phyloP scores from a whole-genome alignment of 805 yeast species.

The Candida orba region DNA sequence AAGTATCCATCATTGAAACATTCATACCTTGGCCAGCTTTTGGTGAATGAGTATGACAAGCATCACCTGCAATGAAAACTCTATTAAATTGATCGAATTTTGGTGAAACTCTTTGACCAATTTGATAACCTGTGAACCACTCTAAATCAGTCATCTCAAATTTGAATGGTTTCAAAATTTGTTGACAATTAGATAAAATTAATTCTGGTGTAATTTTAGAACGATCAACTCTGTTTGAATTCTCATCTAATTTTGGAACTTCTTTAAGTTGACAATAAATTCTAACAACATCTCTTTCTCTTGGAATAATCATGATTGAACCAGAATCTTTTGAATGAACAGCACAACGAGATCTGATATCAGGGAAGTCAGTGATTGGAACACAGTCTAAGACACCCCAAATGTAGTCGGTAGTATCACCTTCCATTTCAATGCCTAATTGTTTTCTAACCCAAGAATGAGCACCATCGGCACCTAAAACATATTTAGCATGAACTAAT shows the following conservation, averaged over 20 bases:
- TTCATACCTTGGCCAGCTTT: conserved; percentile 2
- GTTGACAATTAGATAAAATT: not conserved
- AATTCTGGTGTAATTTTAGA: not conserved
- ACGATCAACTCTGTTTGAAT: not conserved
- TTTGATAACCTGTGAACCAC: conserved; percentile 1
- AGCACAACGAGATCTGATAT: conserved; percentile 1
- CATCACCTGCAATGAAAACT: not conserved
- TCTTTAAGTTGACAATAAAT: not conserved
- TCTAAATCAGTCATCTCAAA: conserved; percentile 1
- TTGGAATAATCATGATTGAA: conserved; percentile 1
- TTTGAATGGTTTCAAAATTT: not conserved
- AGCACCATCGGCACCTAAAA: conserved; percentile 1
- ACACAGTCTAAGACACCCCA: conserved; percentile 1
- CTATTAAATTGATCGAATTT: not conserved
- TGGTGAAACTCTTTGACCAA: conserved; percentile 1
- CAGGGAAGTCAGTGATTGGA: not conserved
- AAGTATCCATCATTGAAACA: conserved; percentile 1
- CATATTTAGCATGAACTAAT: not conserved
- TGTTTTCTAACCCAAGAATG: conserved; percentile 2
- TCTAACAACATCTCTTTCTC: not conserved
- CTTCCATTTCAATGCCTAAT: conserved; percentile 1
- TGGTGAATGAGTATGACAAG: conserved; percentile 1
- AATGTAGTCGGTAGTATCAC: not conserved
- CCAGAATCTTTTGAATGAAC: conserved; percentile 1
- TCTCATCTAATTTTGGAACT: conserved; percentile 1